Evolutionary conservation across 148 eudicot genomes (phyloP).

Genomic region (Diospyros kaki): DNA sequence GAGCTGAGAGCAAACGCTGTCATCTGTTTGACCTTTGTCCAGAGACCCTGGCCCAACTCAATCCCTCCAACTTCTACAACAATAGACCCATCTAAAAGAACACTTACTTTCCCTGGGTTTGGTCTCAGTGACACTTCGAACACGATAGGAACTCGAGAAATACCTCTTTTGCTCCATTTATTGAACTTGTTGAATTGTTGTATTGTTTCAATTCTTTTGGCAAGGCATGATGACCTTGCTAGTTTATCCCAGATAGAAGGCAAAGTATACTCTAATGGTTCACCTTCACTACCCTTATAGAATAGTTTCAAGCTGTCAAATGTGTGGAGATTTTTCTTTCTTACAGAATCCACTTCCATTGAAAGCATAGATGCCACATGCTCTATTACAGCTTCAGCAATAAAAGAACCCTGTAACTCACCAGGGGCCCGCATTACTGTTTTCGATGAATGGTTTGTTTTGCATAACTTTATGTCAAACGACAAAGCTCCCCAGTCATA

Average conservation of each 20-base stretch:
- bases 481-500: slow-evolving; percentile 92
- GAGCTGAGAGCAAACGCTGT: slow-evolving; percentile 61
- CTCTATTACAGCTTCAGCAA: slow-evolving; percentile 84
- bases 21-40: slow-evolving; percentile 94
- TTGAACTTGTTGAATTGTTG: slow-evolving; percentile 39
- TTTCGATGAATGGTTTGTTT: slow-evolving; percentile 68
- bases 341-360: slow-evolving; percentile 60
- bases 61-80: slow-evolving; percentile 96
- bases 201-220: slow-evolving; percentile 33
- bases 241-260: slow-evolving; percentile 70
- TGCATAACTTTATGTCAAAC: slow-evolving; percentile 75
- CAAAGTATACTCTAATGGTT: slow-evolving; percentile 63
- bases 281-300: slow-evolving; percentile 45
- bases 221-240: slow-evolving; percentile 43
- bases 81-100: slow-evolving; percentile 75
- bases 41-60: slow-evolving; percentile 91
- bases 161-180: slow-evolving; percentile 75
- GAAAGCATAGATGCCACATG: slow-evolving; percentile 66
- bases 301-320: slow-evolving; percentile 54
- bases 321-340: slow-evolving; percentile 60
- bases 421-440: slow-evolving; percentile 94
- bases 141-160: slow-evolving; percentile 69
- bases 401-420: slow-evolving; percentile 67
- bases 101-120: slow-evolving; percentile 85
- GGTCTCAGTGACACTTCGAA: slow-evolving; percentile 43